A percentile compares a stretch with the other conserved stretches of the same genome.
These are phyloP conservation scores for Parastagonospora avenae DNA, from an alignment of 2,329 filamentous ascomycete genomes.

Conservation along the genomic window DNA sequence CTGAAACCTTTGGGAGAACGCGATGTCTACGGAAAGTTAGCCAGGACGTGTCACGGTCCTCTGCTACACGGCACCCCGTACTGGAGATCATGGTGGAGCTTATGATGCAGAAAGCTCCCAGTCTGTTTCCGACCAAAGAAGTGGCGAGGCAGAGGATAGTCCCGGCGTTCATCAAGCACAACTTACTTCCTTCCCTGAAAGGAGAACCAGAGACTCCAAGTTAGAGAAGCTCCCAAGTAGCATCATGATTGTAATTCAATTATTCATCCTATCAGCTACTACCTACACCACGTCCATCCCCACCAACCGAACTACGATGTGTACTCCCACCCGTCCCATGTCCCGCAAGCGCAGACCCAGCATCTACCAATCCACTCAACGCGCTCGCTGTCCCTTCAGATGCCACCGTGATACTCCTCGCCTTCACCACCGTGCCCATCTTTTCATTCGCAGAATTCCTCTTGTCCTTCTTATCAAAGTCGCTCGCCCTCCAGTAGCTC, in stretches of 20 bases:
- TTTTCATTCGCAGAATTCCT: conserved; percentile 9
- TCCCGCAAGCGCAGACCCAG: conserved; percentile 13
- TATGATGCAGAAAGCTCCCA: too few species aligned
- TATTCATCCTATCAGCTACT: background rate
- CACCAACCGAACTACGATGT: conserved; percentile 6
- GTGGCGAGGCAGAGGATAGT: too few species aligned
- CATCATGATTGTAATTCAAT: too few species aligned
- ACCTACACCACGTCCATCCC: conserved; percentile 7
- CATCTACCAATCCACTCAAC: conserved; percentile 14
- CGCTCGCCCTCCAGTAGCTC: conserved; percentile 32
- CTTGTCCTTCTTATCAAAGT: conserved; percentile 19
- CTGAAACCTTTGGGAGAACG: too few species aligned
- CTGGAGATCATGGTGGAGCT: too few species aligned
- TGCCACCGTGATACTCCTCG: conserved; percentile 6
- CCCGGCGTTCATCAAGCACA: too few species aligned
- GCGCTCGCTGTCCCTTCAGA: conserved; percentile 7
- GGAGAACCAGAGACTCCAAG: background rate
- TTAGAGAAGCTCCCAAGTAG: too few species aligned
- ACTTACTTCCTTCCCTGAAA: too few species aligned
- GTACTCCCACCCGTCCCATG: conserved; percentile 11
- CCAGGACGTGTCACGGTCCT: too few species aligned
- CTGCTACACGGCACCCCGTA: too few species aligned
- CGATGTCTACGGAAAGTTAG: too few species aligned
- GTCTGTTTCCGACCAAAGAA: too few species aligned
- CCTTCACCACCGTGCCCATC: conserved; percentile 16